Evolutionary conservation across 257 asterid genomes (phyloP).

Genomic region (Nyctanthes arbortristis): DNA sequence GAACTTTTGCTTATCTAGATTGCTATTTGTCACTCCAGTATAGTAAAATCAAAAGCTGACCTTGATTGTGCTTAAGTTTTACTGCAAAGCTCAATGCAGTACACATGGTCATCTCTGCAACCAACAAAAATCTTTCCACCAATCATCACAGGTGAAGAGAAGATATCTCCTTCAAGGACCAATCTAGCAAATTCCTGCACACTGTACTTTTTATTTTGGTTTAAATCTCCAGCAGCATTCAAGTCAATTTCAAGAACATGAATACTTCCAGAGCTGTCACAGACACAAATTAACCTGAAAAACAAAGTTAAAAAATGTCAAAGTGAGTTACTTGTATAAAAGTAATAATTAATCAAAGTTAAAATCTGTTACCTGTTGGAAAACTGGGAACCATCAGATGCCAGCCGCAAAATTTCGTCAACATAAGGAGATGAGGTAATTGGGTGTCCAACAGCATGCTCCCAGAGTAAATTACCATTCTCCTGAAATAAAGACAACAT

Average conservation of each 20-base stretch:
- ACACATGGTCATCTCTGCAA: slow-evolving; percentile 72
- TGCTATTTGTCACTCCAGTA: background rate
- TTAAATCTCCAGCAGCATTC: slow-evolving; percentile 25
- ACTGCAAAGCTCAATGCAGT: slow-evolving; percentile 52
- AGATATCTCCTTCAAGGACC: slow-evolving; percentile 72
- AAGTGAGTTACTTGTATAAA: background rate
- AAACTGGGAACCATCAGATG: slow-evolving; percentile 31
- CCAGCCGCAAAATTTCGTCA: slow-evolving; percentile 57
- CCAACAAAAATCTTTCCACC: slow-evolving; percentile 85
- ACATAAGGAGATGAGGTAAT: slow-evolving; percentile 80
- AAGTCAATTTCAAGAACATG: slow-evolving; percentile 45
- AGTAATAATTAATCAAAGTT: slow-evolving; percentile 7
- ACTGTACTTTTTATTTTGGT: slow-evolving; percentile 20
- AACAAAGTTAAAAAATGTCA: slow-evolving; percentile 11
- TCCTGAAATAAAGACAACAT: slow-evolving; percentile 41
- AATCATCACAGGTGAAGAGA: slow-evolving; percentile 94
- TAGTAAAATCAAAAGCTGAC: background rate
- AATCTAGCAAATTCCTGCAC: slow-evolving; percentile 68
- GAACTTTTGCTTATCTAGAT: background rate
- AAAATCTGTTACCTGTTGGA: slow-evolving; percentile 48
- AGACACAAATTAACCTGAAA: slow-evolving; percentile 71
- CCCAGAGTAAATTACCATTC: slow-evolving; percentile 71
- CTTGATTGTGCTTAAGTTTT: slow-evolving; percentile 23
- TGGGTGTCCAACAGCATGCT: slow-evolving; percentile 61
- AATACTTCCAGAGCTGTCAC: slow-evolving; percentile 76